A percentile compares a stretch with the other conserved stretches of the same genome.
These are phyloP conservation scores for Moesziomyces sp. DNA, from an alignment of 1,284 basidiomycete species.

Conservation along the genomic window DNA sequence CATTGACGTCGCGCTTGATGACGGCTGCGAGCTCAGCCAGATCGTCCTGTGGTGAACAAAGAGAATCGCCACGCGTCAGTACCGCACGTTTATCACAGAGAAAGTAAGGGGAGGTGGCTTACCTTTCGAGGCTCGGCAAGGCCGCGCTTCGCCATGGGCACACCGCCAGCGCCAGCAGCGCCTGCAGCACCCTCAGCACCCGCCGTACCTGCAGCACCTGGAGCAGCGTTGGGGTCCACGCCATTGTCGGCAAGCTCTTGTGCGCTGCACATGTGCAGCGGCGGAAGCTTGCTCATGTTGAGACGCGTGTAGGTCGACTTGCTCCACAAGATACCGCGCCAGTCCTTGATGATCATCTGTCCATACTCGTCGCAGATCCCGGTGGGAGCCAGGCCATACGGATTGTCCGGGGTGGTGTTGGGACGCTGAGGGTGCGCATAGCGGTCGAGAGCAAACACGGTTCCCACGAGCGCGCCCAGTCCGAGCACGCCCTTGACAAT, in stretches of 20 bases:
- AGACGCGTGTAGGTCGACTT: constrained; percentile 26
- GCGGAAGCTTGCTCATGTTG: constrained; percentile 15
- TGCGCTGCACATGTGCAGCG: constrained; percentile 7
- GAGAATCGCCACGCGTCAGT: background rate
- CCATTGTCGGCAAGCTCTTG: constrained; percentile 9
- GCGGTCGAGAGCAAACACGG: constrained; percentile 6
- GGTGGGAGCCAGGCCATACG: constrained; percentile 19
- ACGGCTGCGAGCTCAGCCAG: background rate
- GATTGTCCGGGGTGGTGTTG: constrained; percentile 26
- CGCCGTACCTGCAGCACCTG: too few relatives aligned
- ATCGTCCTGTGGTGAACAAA: background rate
- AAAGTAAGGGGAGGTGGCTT: background rate
- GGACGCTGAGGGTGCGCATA: constrained; percentile 23
- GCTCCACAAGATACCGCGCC: constrained; percentile 29
- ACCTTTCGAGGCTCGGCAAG: background rate
- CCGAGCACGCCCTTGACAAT: constrained; percentile 7
- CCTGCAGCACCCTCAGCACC: background rate
- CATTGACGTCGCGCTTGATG: background rate
- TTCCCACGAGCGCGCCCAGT: constrained; percentile 4
- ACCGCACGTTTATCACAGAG: background rate
- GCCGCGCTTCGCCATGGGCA: constrained; percentile 17
- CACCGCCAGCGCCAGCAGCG: background rate
- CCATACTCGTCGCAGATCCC: constrained; percentile 17
- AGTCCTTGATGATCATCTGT: constrained; percentile 20
- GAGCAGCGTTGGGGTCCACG: background rate